Base-by-base conservation (phyloP, 768 basidiomycete species). In the Psilocybe cyanescens region DNA sequence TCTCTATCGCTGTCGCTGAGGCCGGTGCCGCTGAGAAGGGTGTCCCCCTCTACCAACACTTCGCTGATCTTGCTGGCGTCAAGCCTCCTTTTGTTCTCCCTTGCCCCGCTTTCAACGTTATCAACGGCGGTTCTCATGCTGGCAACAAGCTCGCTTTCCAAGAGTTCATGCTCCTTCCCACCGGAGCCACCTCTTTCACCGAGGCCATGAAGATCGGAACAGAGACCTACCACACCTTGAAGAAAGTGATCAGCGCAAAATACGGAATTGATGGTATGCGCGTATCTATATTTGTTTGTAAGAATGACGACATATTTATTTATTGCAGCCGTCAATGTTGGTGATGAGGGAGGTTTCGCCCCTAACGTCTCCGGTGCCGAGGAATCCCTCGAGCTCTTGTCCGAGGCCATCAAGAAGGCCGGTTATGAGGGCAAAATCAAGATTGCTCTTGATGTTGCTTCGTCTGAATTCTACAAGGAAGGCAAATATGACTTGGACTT, bases 81-180 rank as follows among this genome's bases (percentile, higher is more conserved):
- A 94, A 96, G 79, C 83, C 94, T 56, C 97, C 97, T 48, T 98
- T 89, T 77, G 84, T 94, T 62, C 90, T 99, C 70, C 97, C 97
- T 63, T 81, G 79, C 74, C 97, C 97, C 51, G 88, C 93, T 61
- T 95, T 99, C 87, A 99, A 99, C 76, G 97, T 99, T 70, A 99
- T 99, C 84, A 99, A 99, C 80, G 97, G 97, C 77, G 97, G 97
- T 66, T 98, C 97, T 65, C 97, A 99, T 75, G 97, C 97, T 61
- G 97, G 97, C 54, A 99, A 99, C 86, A 96, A 97, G 79, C 92
- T 99, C 65, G 97, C 97, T 41, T 99, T 99, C 93, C 97, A 99
- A 80, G 97, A 99, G 79, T 99, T 99, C 85, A 99, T 99, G 97
- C 85, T 99, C 68, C 85, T 98, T 65, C 97, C 97, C 64, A 96